Percentiles rank a stretch among this genome's conserved stretches.
These are phyloP conservation scores for Neonectria neomacrospora DNA, from an alignment of 2,329 filamentous ascomycete genomes.

Conservation along the genomic window DNA sequence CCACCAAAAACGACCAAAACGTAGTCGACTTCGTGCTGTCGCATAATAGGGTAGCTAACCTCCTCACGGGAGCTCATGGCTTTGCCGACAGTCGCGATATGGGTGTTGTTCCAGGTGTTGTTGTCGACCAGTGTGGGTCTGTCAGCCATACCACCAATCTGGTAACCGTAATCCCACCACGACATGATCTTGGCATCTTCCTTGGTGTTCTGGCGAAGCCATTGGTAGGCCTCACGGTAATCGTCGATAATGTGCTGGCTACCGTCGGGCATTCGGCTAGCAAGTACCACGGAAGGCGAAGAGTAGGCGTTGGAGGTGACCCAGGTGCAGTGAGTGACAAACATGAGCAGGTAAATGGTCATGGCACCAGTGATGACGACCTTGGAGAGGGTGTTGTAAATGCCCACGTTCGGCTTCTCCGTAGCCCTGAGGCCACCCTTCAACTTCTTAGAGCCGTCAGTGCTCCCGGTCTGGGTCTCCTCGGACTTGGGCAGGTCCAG, in stretches of 20 bases:
- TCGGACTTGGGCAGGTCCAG: constrained; percentile 69
- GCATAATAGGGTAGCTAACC: constrained; percentile 98
- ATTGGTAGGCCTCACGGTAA: constrained; percentile 99
- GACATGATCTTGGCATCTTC: constrained; percentile 98
- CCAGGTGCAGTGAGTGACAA: constrained; percentile 98
- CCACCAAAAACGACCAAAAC: constrained; percentile 98
- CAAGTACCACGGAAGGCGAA: constrained; percentile 95
- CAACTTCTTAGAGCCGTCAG: constrained; percentile 66
- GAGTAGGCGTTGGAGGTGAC: constrained; percentile 99
- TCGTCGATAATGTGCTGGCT: constrained; percentile 99
- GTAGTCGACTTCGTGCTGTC: constrained; percentile 98
- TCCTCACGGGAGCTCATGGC: constrained; percentile 98
- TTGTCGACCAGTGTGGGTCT: constrained; percentile 97
- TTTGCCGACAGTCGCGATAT: constrained; percentile 98
- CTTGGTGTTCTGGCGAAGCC: constrained; percentile 96
- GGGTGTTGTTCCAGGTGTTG: constrained; percentile 99
- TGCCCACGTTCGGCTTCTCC: constrained; percentile 79
- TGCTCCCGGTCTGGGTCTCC: constrained; percentile 52
- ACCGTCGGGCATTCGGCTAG: constrained; percentile 90
- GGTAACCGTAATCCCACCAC: constrained; percentile 99
- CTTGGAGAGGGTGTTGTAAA: constrained; percentile 86
- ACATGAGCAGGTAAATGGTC: constrained; percentile 85
- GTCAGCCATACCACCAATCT: constrained; percentile 99
- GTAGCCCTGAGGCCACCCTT: constrained; percentile 72
- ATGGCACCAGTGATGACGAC: constrained; percentile 77